Conservation (phyloP, 176 grass and related monocot species). For the Tillandsia leiboldiana region DNA sequence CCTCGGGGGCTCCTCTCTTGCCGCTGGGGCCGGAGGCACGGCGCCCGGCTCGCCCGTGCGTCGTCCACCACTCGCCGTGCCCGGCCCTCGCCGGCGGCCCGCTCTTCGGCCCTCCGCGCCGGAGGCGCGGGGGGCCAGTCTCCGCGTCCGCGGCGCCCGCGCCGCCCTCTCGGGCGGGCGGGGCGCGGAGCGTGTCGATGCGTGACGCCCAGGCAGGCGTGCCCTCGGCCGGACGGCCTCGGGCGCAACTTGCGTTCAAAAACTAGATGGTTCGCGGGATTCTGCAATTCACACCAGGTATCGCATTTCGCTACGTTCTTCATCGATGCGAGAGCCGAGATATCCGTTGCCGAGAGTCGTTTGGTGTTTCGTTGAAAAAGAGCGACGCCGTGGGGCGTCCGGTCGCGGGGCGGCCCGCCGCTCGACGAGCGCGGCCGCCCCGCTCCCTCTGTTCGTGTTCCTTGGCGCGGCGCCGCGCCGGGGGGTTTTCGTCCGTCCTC, state of each 20-base stretch:
- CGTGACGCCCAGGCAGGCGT: constrained; percentile 24
- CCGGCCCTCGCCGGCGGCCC: not conserved
- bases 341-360: too few relatives aligned
- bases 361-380: too few relatives aligned
- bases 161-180: constrained; percentile 4
- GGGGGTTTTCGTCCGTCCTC: too few relatives aligned
- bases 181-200: too few relatives aligned
- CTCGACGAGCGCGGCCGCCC: too few relatives aligned
- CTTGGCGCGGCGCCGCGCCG: too few relatives aligned
- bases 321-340: constrained; percentile 46
- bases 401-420: too few relatives aligned
- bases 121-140: constrained; percentile 14
- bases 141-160: constrained; percentile 11
- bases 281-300: constrained; percentile 83
- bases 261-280: constrained; percentile 71
- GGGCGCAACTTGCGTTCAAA: constrained; percentile 81
- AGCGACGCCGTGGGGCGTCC: too few relatives aligned
- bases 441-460: too few relatives aligned
- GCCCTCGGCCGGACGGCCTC: constrained; percentile 33
- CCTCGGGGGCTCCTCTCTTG: too few relatives aligned
- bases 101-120: constrained; percentile 29
- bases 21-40: not conserved
- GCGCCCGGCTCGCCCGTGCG: not conserved
- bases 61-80: not conserved
- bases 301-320: constrained; percentile 82